Conservation (phyloP, 768 basidiomycete species). For the Mycena kentingensis region DNA sequence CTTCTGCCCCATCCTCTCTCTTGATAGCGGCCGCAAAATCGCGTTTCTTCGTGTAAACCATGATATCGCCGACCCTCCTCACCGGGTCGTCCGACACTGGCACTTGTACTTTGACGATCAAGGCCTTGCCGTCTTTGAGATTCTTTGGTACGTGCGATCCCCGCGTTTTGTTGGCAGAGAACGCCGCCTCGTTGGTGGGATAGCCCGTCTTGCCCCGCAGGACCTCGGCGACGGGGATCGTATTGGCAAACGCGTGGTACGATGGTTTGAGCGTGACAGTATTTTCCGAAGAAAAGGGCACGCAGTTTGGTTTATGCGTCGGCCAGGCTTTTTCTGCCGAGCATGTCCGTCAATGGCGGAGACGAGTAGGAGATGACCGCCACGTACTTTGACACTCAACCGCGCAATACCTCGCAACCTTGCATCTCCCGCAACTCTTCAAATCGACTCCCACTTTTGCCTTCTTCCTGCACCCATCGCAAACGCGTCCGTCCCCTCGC, state of each 20-base stretch:
- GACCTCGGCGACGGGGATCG: constrained; percentile 20
- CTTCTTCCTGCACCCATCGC: constrained; percentile 39
- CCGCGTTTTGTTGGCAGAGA: not conserved
- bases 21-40: constrained; percentile 48
- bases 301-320: constrained; percentile 47
- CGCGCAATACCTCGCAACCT: constrained; percentile 51
- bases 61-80: constrained; percentile 26
- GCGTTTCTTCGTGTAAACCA: constrained; percentile 55
- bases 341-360: not conserved
- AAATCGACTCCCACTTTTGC: constrained; percentile 29
- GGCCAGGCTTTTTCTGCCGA: constrained; percentile 47
- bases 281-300: constrained; percentile 40
- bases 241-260: constrained; percentile 32
- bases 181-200: not conserved
- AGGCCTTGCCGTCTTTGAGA: constrained; percentile 15
- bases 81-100: constrained; percentile 28
- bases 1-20: constrained; percentile 30
- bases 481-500: constrained; percentile 44
- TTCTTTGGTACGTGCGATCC: constrained; percentile 12
- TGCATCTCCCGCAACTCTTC: constrained; percentile 46
- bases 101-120: constrained; percentile 60
- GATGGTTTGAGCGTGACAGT: constrained; percentile 49
- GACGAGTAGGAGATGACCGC: not conserved
- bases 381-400: constrained; percentile 53
- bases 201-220: not conserved